These are phyloP conservation scores for Nemania abortiva DNA, from an alignment of 2,329 filamentous ascomycete genomes.

Conservation along the genomic window DNA sequence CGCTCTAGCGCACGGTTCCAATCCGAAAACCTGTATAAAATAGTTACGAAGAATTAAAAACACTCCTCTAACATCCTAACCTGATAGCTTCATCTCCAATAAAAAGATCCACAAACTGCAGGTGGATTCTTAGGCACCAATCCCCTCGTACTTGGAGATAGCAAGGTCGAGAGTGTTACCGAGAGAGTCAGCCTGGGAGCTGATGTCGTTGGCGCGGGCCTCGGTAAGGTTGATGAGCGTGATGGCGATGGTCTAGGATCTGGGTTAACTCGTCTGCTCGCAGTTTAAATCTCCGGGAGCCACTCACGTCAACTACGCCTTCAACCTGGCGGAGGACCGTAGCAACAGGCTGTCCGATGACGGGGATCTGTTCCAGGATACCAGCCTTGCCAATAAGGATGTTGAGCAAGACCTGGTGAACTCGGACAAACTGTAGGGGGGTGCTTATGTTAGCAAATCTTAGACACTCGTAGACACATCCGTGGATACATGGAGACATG, in stretches of 20 bases:
- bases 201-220: slow-evolving; percentile 13
- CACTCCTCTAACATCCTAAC: not conserved
- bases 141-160: slow-evolving; percentile 12
- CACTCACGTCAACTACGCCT: slow-evolving; percentile 35
- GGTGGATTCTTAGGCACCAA: not conserved
- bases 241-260: slow-evolving; percentile 11
- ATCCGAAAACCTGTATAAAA: not conserved
- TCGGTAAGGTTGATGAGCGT: slow-evolving; percentile 17
- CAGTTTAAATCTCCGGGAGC: not conserved
- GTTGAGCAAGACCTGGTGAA: slow-evolving; percentile 34
- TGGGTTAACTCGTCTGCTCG: not conserved
- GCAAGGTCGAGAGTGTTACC: slow-evolving; percentile 12
- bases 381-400: slow-evolving; percentile 38
- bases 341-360: slow-evolving; percentile 34
- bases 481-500: not conserved
- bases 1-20: not conserved
- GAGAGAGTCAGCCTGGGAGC: slow-evolving; percentile 13
- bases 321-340: slow-evolving; percentile 32
- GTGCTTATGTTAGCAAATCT: slow-evolving; percentile 3
- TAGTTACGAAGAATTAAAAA: not conserved
- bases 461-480: not conserved
- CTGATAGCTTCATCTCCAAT: not conserved
- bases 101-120: not conserved
- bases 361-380: slow-evolving; percentile 22
- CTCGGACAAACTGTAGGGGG: slow-evolving; percentile 30